Evolutionary conservation across 73 alveolate species (phyloP).

Genomic region (Stentor coeruleus): DNA sequence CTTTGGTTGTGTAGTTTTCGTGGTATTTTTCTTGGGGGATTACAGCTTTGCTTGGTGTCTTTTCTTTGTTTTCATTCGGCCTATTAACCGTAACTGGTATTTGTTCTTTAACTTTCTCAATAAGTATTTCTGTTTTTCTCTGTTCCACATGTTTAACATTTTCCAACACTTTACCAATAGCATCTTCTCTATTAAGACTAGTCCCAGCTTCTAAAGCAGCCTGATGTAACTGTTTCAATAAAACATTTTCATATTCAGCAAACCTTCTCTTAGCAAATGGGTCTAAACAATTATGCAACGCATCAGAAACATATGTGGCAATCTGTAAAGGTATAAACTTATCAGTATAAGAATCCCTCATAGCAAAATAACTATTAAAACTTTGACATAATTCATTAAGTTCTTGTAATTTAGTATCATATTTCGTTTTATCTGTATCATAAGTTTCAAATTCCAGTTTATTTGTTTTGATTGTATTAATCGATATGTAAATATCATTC

Average conservation of each 20-base stretch:
- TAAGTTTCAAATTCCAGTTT: neutral
- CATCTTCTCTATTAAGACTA: neutral
- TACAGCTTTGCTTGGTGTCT: neutral
- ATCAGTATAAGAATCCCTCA: conserved; percentile 12
- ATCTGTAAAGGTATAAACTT: conserved; percentile 11
- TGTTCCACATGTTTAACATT: neutral
- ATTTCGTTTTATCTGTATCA: neutral
- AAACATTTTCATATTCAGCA: neutral
- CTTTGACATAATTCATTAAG: neutral
- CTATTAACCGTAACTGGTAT: neutral
- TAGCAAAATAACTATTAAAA: neutral
- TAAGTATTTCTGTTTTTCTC: neutral
- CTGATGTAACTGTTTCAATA: neutral
- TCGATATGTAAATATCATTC: neutral
- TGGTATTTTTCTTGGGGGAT: neutral
- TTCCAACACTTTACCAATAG: neutral
- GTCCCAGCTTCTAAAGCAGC: neutral
- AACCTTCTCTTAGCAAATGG: neutral
- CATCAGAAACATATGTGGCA: neutral
- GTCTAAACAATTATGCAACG: neutral
- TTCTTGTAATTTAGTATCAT: neutral
- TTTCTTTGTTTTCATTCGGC: neutral
- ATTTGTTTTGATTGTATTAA: neutral
- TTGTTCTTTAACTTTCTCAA: neutral
- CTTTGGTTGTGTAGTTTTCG: neutral